Base-by-base conservation (phyloP, 345 rosid genomes). In the Moringa oleifera region DNA sequence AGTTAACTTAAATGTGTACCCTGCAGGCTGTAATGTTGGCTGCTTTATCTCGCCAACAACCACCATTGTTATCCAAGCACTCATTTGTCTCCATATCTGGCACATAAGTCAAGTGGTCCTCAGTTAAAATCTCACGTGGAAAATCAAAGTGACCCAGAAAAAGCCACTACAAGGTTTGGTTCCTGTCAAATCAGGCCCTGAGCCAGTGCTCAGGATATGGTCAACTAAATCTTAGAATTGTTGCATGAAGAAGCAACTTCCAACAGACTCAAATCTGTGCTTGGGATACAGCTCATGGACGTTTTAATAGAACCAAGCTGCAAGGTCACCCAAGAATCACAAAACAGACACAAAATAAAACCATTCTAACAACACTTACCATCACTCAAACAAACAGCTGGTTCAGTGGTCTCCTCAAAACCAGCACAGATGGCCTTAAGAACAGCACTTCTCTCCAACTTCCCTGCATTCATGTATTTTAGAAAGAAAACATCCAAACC, bases 391-490 rank as follows among this genome's bases (percentile, higher is more conserved):
- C 98, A 93, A 68, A 90, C 96, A 69, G 86, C 80, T 51, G 97
- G 98, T 77, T 93, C 98, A 41, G 98, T 93, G 3, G 98, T 81
- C 86, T 90, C 98, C 80, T 93, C 90, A 50, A 93, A 93, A 75
- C 98, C 98, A 80, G 98, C 21, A 75, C 98, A 93, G 59, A 90
- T 78, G 41, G 98, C 98, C 80, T 86, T 93, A 70, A 93, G 75
- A 77, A 93, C 90, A 62, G 98, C 96, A 76, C 94, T 83, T 77
- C 73, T 93, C 75, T 74, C 98, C 81, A 93, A 55, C 85, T 90
- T 93, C 24, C 98, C 98, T 93, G 86, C 59, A 82, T 60, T 41
- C 45, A 63, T 51, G 63, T 37, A 64, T 20, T 53, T 68, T 55
- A 60, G 55, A 57, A 59, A 31, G 57, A 53, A 51, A 65, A 63